Base-by-base conservation (phyloP, 2,329 filamentous ascomycete genomes). In the Albophoma yamanashiensis region DNA sequence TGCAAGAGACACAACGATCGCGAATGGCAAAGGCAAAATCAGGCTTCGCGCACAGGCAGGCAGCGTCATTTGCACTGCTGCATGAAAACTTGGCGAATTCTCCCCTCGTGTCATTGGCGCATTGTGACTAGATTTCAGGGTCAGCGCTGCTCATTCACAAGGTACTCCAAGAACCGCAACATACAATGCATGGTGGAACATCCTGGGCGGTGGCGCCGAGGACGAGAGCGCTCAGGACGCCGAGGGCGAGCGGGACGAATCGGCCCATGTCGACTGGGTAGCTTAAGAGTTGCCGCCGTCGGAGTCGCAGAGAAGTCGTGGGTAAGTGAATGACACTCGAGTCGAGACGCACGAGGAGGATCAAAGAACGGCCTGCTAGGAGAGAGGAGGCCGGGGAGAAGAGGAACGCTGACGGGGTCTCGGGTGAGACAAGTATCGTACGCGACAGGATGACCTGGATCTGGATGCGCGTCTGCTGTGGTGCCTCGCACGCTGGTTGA, bases 21-120 rank as follows among this genome's bases (percentile, higher is more conserved):
- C 67, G 64, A 58, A 75, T 68, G 40, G 73, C 73, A 59, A 62
- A 67, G 40, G 60, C 58, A 50, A 71, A 65, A 47, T 65, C 58
- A 39, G 57, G 27, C 22, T 61, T 61, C 36, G 62, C 65, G 63
- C 79, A 81, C 20, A 80, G 69, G 62, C 79, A 81, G 20, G 68
- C 64, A 25, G 67, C 66, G 36, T 73, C 66, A 50, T 66, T 64
- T 40, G 69, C 69, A 61, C 63, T 68, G n/a, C 55, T 43, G 47
- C 73, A 75, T 12, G 58, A 52, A 53, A 65, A 66, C 20, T 64
- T 64, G 20, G 61, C 38, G 59, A 68, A 69, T 3, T 66, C 53
- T 50, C 53, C 59, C 57, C 65, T 65, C 8, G 65, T 52, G 31
- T 65, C 50, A 38, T 63, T 61, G 31, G 62, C 55, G 55, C 69